A percentile compares a stretch with the other conserved stretches of the same genome.
phyloP scores from a whole-genome alignment of 2,329 filamentous ascomycete species.

The Exophiala bonariae region DNA sequence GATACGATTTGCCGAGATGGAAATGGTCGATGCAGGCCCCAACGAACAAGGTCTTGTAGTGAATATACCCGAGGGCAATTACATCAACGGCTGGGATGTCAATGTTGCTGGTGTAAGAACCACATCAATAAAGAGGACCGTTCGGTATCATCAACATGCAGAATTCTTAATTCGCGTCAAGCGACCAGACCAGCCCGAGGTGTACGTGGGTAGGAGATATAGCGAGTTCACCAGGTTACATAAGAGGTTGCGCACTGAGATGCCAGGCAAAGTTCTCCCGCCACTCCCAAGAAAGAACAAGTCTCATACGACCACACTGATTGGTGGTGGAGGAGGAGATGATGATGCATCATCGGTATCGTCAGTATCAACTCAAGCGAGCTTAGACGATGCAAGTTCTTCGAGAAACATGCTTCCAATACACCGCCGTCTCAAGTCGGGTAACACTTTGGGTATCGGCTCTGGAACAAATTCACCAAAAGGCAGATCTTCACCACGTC shows the following conservation, averaged over 20 bases:
- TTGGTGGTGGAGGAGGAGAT: conserved; percentile 63
- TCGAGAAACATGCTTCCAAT: conserved; percentile 30
- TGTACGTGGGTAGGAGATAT: conserved; percentile 81
- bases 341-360: conserved; percentile 80
- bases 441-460: conserved; percentile 18
- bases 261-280: conserved; percentile 87
- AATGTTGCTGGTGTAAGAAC: conserved; percentile 89
- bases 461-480: conserved; percentile 9
- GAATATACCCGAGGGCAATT: conserved; percentile 86
- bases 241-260: conserved; percentile 75
- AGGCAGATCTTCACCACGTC: conserved; percentile 23
- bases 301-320: conserved; percentile 63
- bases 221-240: conserved; percentile 82
- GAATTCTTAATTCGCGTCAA: conserved; percentile 90
- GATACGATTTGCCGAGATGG: conserved; percentile 93
- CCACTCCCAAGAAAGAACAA: conserved; percentile 92
- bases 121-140: conserved; percentile 77
- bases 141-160: conserved; percentile 88
- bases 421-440: conserved; percentile 23
- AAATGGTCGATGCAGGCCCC: conserved; percentile 89
- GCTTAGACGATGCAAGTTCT: conserved; percentile 34
- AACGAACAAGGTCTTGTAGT: conserved; percentile 87
- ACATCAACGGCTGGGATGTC: conserved; percentile 94
- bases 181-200: conserved; percentile 70
- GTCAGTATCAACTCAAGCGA: conserved; percentile 70